Base-by-base conservation (phyloP, 805 yeast genomes). In the Candida verbasci region DNA sequence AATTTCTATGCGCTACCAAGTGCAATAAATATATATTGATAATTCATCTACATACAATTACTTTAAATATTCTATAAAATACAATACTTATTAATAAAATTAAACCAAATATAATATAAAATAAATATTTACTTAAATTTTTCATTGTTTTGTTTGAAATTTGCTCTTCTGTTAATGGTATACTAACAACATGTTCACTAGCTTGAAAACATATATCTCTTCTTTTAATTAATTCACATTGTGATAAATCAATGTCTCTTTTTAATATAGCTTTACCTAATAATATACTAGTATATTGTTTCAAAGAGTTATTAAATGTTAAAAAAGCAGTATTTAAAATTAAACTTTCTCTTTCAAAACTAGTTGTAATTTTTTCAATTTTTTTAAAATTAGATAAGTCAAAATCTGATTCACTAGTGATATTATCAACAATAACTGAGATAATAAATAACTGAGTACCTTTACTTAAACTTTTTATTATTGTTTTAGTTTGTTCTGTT, bases 201-300 rank as follows among this genome's bases (percentile, higher is more conserved):
- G 72, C 70, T 43, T 53, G 65, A 35, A 48, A 56, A 31, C 73
- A 67, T 6, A 67, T 50, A 10, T 58, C 60, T 34, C 73, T 45
- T 29, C 73, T 48, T 33, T 46, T 50, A 20, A 67, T 55, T 17
- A 65, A 44, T 37, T 52, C 59, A 43, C 71, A 66, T 17, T 58
- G 60, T 6, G 28, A 23, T 2, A 34, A 43, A 16, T 40, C 41
- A 22, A 67, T 48, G 5, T 58, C 62, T 33, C 60, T 44, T 45
- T 63, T 65, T 34, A 67, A 47, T 17, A 67, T 65, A 14, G 70
- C 70, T 42, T 51, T 61, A 4, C 72, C 72, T 20, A 67, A 45
- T 9, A 67, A 53, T 5, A 63, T 48, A 29, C 47, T 50, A 22
- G 72, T 61, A 42, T 66, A 67, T 40, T 56, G 63, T 32, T 49